These are phyloP conservation scores for Phymatotrichopsis omnivora DNA, from an alignment of 2,329 filamentous ascomycete species.

Conservation along the genomic window DNA sequence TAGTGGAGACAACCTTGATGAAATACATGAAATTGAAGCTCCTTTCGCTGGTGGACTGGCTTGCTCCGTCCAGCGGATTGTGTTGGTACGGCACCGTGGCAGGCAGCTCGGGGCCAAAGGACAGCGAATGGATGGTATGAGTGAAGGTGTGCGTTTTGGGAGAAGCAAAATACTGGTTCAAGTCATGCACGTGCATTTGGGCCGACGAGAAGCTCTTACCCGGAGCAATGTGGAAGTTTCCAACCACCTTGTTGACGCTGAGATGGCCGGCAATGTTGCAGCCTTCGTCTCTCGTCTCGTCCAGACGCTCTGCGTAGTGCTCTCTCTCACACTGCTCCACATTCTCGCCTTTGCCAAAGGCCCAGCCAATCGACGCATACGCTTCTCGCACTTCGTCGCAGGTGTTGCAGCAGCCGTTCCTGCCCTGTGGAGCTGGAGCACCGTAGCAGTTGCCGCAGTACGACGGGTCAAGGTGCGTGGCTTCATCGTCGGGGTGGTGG, in stretches of 20 bases:
- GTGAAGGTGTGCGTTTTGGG: slow-evolving; percentile 74
- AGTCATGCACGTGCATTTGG: slow-evolving; percentile 94
- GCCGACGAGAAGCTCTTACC: slow-evolving; percentile 92
- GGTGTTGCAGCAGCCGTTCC: slow-evolving; percentile 89
- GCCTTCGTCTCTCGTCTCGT: slow-evolving; percentile 79
- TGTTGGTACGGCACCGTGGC: slow-evolving; percentile 54
- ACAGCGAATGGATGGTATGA: slow-evolving; percentile 76
- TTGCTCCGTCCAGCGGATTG: slow-evolving; percentile 76
- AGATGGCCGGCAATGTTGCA: slow-evolving; percentile 88
- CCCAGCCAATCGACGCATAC: slow-evolving; percentile 82
- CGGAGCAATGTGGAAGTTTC: slow-evolving; percentile 96
- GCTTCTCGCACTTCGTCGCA: slow-evolving; percentile 95
- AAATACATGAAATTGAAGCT: slow-evolving; percentile 99
- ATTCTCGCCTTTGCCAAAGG: slow-evolving; percentile 80
- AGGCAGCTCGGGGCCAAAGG: slow-evolving; percentile 86
- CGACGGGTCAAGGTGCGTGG: slow-evolving; percentile 70
- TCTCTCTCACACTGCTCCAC: slow-evolving; percentile 94
- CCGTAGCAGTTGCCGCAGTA: slow-evolving; percentile 96
- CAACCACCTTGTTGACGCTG: slow-evolving; percentile 95
- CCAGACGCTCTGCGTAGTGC: slow-evolving; percentile 81
- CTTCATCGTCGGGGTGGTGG: slow-evolving; percentile 52
- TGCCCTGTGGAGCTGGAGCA: slow-evolving; percentile 61
- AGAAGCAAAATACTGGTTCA: slow-evolving; percentile 85
- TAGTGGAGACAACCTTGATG: slow-evolving; percentile 93
- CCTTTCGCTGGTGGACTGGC: slow-evolving; percentile 67